Conservation (phyloP, 495 filamentous ascomycete species). For the Neurospora cerealis region DNA sequence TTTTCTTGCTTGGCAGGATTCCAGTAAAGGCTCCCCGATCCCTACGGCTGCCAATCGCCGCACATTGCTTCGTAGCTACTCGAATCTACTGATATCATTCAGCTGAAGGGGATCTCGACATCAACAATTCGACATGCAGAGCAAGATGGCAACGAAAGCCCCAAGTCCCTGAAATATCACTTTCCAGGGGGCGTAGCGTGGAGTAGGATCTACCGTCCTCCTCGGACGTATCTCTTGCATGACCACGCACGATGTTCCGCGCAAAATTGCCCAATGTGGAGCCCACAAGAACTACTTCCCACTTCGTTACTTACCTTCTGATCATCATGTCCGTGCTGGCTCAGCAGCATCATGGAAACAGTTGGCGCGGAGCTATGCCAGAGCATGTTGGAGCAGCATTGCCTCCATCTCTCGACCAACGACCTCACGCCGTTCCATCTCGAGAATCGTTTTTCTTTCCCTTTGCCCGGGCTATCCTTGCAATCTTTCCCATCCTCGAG, state of each 20-base stretch:
- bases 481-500: neutral
- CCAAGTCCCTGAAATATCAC: neutral
- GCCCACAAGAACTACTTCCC: neutral
- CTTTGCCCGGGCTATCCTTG: neutral
- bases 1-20: neutral
- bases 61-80: neutral
- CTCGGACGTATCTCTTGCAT: neutral
- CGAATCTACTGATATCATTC: neutral
- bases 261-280: neutral
- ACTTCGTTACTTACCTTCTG: neutral
- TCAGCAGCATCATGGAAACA: neutral
- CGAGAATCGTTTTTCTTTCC: neutral
- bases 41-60: neutral
- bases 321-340: neutral
- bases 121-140: neutral
- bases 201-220: neutral
- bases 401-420: neutral
- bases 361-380: neutral
- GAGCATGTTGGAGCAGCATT: neutral
- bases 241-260: neutral
- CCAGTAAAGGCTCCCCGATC: neutral
- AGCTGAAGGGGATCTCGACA: neutral
- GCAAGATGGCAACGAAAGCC: neutral
- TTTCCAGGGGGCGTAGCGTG: neutral
- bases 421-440: neutral